phyloP scores from a whole-genome alignment of 768 basidiomycete species.

The Lactarius trivialis region DNA sequence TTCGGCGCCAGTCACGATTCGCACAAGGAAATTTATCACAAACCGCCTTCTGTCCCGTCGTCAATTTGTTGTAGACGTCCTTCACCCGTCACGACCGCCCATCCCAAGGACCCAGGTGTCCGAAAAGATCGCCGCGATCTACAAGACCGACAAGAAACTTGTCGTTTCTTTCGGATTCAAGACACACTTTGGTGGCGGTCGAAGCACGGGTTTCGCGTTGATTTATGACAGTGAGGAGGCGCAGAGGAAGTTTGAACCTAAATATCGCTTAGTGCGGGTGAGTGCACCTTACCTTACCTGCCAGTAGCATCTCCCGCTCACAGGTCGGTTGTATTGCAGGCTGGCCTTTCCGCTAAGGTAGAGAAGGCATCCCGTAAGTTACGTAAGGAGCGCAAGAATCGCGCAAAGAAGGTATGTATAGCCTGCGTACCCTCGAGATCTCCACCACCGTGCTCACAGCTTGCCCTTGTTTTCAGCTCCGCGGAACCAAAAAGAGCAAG shows the following conservation, averaged over 20 bases:
- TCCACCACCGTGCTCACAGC: not conserved
- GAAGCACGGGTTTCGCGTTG: slow-evolving; percentile 93
- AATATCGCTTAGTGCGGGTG: slow-evolving; percentile 90
- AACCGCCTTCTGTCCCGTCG: slow-evolving; percentile 95
- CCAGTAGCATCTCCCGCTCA: not conserved
- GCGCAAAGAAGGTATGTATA: slow-evolving; percentile 90
- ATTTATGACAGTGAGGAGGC: slow-evolving; percentile 95
- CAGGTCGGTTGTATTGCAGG: slow-evolving; percentile 35
- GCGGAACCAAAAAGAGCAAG: slow-evolving; percentile 94
- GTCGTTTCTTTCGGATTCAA: slow-evolving; percentile 92
- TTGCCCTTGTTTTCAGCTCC: slow-evolving; percentile 50
- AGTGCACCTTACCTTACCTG: slow-evolving; percentile 31
- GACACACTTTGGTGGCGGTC: slow-evolving; percentile 97
- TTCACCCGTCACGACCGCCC: slow-evolving; percentile 93
- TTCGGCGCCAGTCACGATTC: slow-evolving; percentile 83
- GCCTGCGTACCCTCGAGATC: not conserved
- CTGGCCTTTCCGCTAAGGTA: slow-evolving; percentile 65
- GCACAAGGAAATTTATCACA: slow-evolving; percentile 98
- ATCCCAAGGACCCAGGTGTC: slow-evolving; percentile 87
- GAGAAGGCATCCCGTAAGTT: slow-evolving; percentile 93
- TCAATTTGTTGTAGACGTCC: slow-evolving; percentile 91
- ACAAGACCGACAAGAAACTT: slow-evolving; percentile 88
- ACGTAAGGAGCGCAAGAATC: slow-evolving; percentile 99
- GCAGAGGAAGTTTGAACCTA: slow-evolving; percentile 97
- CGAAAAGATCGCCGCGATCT: slow-evolving; percentile 86